Evolutionary conservation across 495 filamentous ascomycete species (phyloP).

Genomic region (Lichina pygmaea): DNA sequence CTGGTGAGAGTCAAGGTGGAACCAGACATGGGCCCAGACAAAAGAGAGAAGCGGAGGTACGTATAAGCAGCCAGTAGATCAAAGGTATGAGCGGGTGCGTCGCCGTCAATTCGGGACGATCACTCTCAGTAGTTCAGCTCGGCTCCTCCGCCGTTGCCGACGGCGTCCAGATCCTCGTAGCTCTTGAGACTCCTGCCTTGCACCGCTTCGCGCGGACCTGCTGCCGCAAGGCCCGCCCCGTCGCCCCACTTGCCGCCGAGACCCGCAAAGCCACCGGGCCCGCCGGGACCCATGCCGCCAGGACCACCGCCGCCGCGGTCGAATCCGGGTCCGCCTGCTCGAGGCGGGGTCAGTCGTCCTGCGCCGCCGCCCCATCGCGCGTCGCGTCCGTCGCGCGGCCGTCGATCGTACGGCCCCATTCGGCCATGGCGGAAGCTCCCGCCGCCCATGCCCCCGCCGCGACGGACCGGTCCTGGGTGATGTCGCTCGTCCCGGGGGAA

Average conservation of each 20-base stretch:
- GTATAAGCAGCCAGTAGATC: too few species aligned
- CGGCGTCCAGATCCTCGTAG: slow-evolving; percentile 88
- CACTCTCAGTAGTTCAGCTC: slow-evolving; percentile 31
- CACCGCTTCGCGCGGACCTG: slow-evolving; percentile 63
- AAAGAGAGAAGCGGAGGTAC: too few species aligned
- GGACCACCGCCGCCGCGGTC: background rate
- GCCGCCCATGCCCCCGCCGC: slow-evolving; percentile 12
- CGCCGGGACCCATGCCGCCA: slow-evolving; percentile 2
- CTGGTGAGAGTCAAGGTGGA: too few species aligned
- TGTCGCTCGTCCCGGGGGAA: slow-evolving; percentile 16
- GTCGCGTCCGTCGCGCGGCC: slow-evolving; percentile 11
- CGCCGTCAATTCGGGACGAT: too few species aligned
- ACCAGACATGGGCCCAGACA: too few species aligned
- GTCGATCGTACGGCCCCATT: slow-evolving; percentile 31
- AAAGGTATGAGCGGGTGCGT: too few species aligned
- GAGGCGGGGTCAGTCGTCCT: slow-evolving; percentile 8
- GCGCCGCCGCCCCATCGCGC: slow-evolving; percentile 4
- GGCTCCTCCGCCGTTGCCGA: slow-evolving; percentile 22
- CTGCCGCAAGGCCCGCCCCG: slow-evolving; percentile 35
- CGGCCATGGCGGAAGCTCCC: slow-evolving; percentile 20
- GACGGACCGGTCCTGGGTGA: slow-evolving; percentile 30
- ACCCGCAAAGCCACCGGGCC: slow-evolving; percentile 16
- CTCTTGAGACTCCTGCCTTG: slow-evolving; percentile 78
- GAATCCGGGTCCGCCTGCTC: background rate
- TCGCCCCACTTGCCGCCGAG: slow-evolving; percentile 33